Evolutionary conservation across 805 yeast species (phyloP).

Genomic region (Suhomyces prunicola): DNA sequence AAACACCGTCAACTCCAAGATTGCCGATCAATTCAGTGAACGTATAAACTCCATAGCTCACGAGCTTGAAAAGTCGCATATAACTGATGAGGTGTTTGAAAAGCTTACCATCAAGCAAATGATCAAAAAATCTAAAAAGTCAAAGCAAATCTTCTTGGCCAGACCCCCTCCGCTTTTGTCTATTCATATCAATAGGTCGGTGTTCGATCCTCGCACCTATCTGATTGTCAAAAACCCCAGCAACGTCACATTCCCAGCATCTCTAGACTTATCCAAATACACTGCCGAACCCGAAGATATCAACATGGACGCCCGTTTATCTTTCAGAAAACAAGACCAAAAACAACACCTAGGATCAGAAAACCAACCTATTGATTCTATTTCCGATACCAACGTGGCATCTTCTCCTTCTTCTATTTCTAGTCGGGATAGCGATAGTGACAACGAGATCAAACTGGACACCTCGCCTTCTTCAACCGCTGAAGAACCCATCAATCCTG

Average conservation of each 20-base stretch:
- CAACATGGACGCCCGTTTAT: constrained; percentile 74
- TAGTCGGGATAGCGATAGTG: background rate
- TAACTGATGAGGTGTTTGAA: constrained; percentile 77
- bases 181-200: constrained; percentile 89
- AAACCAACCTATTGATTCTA: background rate
- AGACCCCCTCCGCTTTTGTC: constrained; percentile 82
- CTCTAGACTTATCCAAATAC: constrained; percentile 64
- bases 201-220: constrained; percentile 83
- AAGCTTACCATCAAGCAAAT: constrained; percentile 70
- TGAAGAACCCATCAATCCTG: constrained; percentile 25
- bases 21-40: constrained; percentile 25
- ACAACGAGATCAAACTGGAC: background rate
- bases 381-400: background rate
- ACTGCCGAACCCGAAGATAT: constrained; percentile 67
- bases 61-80: constrained; percentile 63
- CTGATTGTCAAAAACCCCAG: constrained; percentile 82
- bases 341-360: background rate
- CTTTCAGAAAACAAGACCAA: constrained; percentile 64
- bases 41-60: constrained; percentile 30
- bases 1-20: constrained; percentile 37
- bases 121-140: constrained; percentile 72
- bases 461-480: background rate
- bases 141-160: constrained; percentile 76
- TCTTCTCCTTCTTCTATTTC: constrained; percentile 1
- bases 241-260: constrained; percentile 70